Evolutionary conservation across 192 early-diverging fungal genomes (phyloP).

Genomic region (Rhizophagus sp.): DNA sequence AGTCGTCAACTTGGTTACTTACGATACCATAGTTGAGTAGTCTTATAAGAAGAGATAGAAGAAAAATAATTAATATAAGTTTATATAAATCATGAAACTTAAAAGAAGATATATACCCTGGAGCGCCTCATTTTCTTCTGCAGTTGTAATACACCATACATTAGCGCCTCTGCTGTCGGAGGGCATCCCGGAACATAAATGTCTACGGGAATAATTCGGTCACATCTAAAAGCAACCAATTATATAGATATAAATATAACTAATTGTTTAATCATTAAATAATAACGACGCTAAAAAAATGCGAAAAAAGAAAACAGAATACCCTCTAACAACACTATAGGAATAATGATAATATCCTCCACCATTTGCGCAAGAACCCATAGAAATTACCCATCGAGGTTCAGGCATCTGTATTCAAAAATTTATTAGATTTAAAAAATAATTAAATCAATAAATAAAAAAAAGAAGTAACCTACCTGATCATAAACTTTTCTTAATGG

Average conservation of each 20-base stretch:
- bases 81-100: background rate
- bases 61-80: background rate
- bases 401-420: slow-evolving; percentile 79
- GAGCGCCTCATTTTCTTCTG: slow-evolving; percentile 97
- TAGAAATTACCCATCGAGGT: slow-evolving; percentile 99
- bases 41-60: background rate
- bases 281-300: background rate
- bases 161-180: slow-evolving; percentile 93
- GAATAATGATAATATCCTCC: slow-evolving; percentile 99
- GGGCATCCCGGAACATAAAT: slow-evolving; percentile 99
- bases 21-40: background rate
- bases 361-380: slow-evolving; percentile 96
- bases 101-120: slow-evolving; percentile 8
- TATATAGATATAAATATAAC: background rate
- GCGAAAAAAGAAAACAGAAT: background rate
- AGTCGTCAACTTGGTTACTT: background rate
- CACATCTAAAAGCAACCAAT: slow-evolving; percentile 60
- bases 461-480: slow-evolving; percentile 43
- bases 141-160: slow-evolving; percentile 96
- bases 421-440: background rate
- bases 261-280: background rate
- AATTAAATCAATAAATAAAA: background rate
- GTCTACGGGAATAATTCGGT: slow-evolving; percentile 91
- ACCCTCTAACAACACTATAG: slow-evolving; percentile 87
- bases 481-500: slow-evolving; percentile 62